phyloP scores from a whole-genome alignment of 768 basidiomycete species.

The Coprinellus aureogranulatus region DNA sequence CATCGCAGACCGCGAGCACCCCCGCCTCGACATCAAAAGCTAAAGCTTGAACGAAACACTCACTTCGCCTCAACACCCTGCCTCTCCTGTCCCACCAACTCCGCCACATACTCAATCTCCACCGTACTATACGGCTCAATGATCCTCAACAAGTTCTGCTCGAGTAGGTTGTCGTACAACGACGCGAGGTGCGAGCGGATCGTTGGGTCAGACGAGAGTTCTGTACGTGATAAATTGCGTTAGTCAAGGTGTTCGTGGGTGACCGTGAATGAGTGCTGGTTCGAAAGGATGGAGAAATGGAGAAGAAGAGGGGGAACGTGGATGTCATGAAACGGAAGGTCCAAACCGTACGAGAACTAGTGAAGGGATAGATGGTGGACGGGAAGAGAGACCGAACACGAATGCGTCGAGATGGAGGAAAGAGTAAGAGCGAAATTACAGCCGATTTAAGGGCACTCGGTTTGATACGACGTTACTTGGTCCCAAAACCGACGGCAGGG shows the following conservation, averaged over 20 bases:
- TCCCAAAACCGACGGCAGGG: no score
- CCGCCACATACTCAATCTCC: conserved; percentile 88
- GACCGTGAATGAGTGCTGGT: not conserved
- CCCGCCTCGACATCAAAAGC: not conserved
- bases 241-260: not conserved
- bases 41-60: conserved; percentile 22
- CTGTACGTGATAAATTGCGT: conserved; percentile 34
- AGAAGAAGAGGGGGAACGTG: not conserved
- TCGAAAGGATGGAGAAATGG: not conserved
- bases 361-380: no score
- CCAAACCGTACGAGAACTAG: no score
- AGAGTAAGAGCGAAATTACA: no score
- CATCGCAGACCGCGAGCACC: no score
- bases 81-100: conserved; percentile 79
- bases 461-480: no score
- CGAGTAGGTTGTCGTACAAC: conserved; percentile 92
- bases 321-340: no score
- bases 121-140: conserved; percentile 95
- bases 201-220: conserved; percentile 92
- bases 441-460: no score
- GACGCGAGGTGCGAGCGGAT: conserved; percentile 93
- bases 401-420: no score
- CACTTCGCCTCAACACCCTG: conserved; percentile 91
- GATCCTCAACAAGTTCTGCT: conserved; percentile 92
- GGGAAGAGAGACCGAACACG: no score